phyloP scores from a whole-genome alignment of 2,329 filamentous ascomycete genomes.

The Esteya vermicola region DNA sequence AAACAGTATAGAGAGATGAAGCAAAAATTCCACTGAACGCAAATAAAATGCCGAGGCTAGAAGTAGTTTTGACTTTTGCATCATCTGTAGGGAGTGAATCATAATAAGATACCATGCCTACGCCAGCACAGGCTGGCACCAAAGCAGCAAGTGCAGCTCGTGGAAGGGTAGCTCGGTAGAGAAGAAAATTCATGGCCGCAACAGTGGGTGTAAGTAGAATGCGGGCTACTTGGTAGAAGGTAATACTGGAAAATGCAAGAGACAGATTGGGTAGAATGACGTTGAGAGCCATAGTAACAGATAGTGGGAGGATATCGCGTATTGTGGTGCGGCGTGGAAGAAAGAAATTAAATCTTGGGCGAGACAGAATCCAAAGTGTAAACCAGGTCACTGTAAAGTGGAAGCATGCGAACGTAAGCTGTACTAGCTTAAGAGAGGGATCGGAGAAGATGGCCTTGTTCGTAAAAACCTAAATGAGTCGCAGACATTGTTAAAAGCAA shows the following conservation, averaged over 20 bases:
- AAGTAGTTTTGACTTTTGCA: slow-evolving; percentile 38
- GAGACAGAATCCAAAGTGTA: slow-evolving; percentile 47
- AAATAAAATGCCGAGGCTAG: slow-evolving; percentile 45
- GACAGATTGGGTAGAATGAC: slow-evolving; percentile 56
- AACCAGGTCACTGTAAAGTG: slow-evolving; percentile 54
- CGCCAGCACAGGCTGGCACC: slow-evolving; percentile 47
- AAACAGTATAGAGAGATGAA: slow-evolving; percentile 54
- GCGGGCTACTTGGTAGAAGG: slow-evolving; percentile 56
- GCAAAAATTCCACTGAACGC: slow-evolving; percentile 50
- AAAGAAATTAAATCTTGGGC: slow-evolving; percentile 44
- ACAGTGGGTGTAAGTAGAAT: slow-evolving; percentile 53
- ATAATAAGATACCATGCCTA: slow-evolving; percentile 54
- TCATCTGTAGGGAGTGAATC: slow-evolving; percentile 40
- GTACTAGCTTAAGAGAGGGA: slow-evolving; percentile 42
- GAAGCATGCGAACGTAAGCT: slow-evolving; percentile 53
- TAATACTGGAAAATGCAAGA: slow-evolving; percentile 51
- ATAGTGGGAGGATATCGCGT: slow-evolving; percentile 46
- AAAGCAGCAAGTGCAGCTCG: slow-evolving; percentile 37
- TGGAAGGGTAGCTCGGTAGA: slow-evolving; percentile 44
- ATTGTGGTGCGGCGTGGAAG: slow-evolving; percentile 38
- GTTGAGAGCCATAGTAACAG: slow-evolving; percentile 52
- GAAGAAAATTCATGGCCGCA: slow-evolving; percentile 47
- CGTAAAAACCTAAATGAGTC: slow-evolving; percentile 41
- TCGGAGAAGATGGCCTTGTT: slow-evolving; percentile 59
- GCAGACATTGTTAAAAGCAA: background rate